These are phyloP conservation scores for Paraphaeosphaeria minitans DNA, from an alignment of 2,329 filamentous ascomycete genomes.

Conservation along the genomic window DNA sequence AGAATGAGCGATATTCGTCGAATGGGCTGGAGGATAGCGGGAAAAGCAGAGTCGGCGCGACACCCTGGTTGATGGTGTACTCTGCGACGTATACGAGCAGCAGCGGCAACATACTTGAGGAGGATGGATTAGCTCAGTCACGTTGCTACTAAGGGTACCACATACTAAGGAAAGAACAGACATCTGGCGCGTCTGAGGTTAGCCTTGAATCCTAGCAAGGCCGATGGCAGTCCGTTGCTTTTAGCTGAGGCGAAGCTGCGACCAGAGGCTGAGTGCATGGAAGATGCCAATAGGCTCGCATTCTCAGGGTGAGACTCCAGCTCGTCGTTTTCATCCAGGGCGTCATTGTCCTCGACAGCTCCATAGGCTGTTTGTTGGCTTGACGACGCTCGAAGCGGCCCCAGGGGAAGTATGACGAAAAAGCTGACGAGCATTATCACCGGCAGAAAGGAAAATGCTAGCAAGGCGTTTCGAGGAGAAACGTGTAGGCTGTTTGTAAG, in stretches of 20 bases:
- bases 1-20: conserved; percentile 80
- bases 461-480: conserved; percentile 72
- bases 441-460: conserved; percentile 80
- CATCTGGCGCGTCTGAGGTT: conserved; percentile 69
- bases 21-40: conserved; percentile 79
- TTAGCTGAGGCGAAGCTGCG: conserved; percentile 29
- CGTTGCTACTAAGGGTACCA: conserved; percentile 9
- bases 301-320: conserved; percentile 29
- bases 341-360: conserved; percentile 52
- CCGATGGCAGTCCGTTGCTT: conserved; percentile 18
- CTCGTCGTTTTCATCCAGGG: conserved; percentile 32
- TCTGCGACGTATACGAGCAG: conserved; percentile 93
- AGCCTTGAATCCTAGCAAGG: conserved; percentile 46
- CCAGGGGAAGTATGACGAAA: conserved; percentile 77
- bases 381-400: conserved; percentile 61
- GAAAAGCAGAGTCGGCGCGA: conserved; percentile 87
- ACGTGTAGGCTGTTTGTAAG: conserved; percentile 81
- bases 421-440: conserved; percentile 84
- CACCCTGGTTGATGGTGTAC: conserved; percentile 97
- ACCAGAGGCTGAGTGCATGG: conserved; percentile 38
- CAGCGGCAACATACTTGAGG: conserved; percentile 77
- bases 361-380: conserved; percentile 59
- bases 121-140: conserved; percentile 13
- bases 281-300: conserved; percentile 43
- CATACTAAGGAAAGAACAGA: conserved; percentile 74